phyloP scores from a whole-genome alignment of 306 rosid species.

The Erythrophleum fordii region DNA sequence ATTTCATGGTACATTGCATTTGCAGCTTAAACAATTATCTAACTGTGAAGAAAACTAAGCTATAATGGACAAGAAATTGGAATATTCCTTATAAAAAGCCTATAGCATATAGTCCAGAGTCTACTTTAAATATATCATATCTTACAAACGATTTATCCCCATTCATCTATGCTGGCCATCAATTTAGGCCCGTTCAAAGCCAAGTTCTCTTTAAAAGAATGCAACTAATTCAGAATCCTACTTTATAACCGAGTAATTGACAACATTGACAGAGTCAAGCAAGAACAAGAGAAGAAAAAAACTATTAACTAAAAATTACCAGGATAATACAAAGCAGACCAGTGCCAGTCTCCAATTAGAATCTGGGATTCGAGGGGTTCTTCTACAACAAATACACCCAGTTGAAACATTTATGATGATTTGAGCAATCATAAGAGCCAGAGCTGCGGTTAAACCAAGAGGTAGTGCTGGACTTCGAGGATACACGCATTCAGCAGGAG shows the following conservation, averaged over 20 bases:
- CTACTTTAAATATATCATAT: not conserved
- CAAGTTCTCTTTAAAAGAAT: constrained; percentile 8
- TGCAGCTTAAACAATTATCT: not conserved
- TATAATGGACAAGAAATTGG: constrained; percentile 5
- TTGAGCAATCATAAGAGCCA: constrained; percentile 75
- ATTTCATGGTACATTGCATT: not conserved
- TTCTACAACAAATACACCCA: constrained; percentile 85
- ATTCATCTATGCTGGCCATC: not conserved
- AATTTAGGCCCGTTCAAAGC: not conserved
- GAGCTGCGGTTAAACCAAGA: constrained; percentile 84
- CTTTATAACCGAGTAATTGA: not conserved
- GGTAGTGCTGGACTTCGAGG: constrained; percentile 87
- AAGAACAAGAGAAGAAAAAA: not conserved
- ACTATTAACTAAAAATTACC: constrained; percentile 53
- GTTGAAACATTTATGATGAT: constrained; percentile 61
- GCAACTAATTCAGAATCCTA: not conserved
- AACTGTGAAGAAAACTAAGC: constrained; percentile 7
- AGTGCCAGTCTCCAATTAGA: constrained; percentile 70
- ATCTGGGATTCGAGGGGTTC: constrained; percentile 51
- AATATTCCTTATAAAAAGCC: not conserved
- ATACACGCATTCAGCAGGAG: constrained; percentile 54
- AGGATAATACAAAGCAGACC: constrained; percentile 75
- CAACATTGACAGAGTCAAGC: constrained; percentile 23
- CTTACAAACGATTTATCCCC: not conserved
- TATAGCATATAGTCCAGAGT: not conserved